phyloP scores from a whole-genome alignment of 2,329 filamentous ascomycete genomes.

The Ophiocordyceps camponoti-rufipedis region DNA sequence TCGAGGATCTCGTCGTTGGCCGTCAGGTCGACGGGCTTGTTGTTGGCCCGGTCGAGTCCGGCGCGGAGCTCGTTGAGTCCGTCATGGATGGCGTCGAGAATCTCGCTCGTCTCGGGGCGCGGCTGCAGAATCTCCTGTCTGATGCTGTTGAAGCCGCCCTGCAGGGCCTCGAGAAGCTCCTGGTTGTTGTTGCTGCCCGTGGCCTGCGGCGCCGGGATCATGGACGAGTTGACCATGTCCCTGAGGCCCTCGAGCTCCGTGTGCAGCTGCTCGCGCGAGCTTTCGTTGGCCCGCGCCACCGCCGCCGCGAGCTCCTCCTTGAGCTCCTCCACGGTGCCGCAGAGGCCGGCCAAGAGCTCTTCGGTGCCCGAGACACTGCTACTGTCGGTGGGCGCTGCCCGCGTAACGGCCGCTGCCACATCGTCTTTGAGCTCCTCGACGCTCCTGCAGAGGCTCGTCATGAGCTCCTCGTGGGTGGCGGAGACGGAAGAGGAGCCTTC shows the following conservation, averaged over 20 bases:
- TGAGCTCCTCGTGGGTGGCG: constrained; percentile 21
- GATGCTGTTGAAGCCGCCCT: constrained; percentile 55
- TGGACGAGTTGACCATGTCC: constrained; percentile 53
- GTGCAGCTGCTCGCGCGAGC: constrained; percentile 47
- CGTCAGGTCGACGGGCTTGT: constrained; percentile 67
- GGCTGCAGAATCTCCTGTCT: constrained; percentile 55
- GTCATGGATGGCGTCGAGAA: constrained; percentile 78
- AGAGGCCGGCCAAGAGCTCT: constrained; percentile 4
- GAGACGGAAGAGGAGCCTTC: background rate
- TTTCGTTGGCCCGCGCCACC: constrained; percentile 26
- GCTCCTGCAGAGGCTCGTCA: constrained; percentile 44
- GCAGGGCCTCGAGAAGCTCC: constrained; percentile 54
- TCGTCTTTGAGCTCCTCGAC: constrained; percentile 49
- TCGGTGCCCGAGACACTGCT: background rate
- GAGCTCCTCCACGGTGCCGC: constrained; percentile 46
- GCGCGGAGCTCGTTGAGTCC: constrained; percentile 60
- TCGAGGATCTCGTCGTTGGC: constrained; percentile 82
- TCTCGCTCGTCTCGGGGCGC: constrained; percentile 60
- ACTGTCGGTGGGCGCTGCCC: constrained; percentile 6
- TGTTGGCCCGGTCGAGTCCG: constrained; percentile 58
- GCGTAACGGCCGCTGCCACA: constrained; percentile 26
- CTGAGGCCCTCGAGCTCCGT: constrained; percentile 70
- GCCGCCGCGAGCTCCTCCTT: constrained; percentile 36
- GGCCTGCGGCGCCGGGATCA: constrained; percentile 38
- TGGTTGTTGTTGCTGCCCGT: constrained; percentile 27